Base-by-base conservation (phyloP, 2,329 filamentous ascomycete genomes). In the Lasiodiplodia hormozganensis region DNA sequence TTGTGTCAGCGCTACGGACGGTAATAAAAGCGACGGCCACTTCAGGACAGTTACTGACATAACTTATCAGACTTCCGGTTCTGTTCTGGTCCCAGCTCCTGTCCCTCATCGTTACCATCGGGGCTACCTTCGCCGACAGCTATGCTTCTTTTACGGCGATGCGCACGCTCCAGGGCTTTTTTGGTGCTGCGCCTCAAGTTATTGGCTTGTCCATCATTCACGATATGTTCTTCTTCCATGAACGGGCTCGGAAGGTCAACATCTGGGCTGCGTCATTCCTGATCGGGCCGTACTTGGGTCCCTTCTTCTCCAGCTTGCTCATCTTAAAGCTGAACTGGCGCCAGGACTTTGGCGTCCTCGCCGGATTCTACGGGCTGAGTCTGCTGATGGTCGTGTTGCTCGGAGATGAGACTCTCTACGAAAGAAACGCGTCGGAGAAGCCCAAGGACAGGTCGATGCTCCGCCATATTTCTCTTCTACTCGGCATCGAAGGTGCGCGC, bases 1-100 rank as follows among this genome's bases (percentile, higher is more conserved):
- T 49, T 75, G 1, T 79, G 80, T 54, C 77, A 81, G 68, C 77
- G 78, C 1, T 81, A 79, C 70, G 80, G 81, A 70, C 74, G 81
- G 81, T 76, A 71, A 72, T 21, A 12, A 10, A 54, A 36, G 28
- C 40, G 16, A 16, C n/a, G 40, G 8, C 2, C 4, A 2, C 4
- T 21, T 23, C 51, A 16, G 23, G 14, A 2, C 47, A 51, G 40
- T 38, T 8, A 65, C 67, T 51, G 47, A 56, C 31, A 62, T 38
- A 5, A 34, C n/a, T 54, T 58, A 5, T 36, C 14, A 68, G 72
- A n/a, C 68, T 74, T 8, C 75, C 76, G 1, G 74, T 77, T 1
- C 71, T 77, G 3, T 76, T 77, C 69, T 77, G 75, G 74, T 75
- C 71, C 6, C 70, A 72, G 51, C 56, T 77, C 21, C 49, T 74